These are phyloP conservation scores for Vicia faba DNA, from an alignment of 306 rosid species.

Conservation along the genomic window DNA sequence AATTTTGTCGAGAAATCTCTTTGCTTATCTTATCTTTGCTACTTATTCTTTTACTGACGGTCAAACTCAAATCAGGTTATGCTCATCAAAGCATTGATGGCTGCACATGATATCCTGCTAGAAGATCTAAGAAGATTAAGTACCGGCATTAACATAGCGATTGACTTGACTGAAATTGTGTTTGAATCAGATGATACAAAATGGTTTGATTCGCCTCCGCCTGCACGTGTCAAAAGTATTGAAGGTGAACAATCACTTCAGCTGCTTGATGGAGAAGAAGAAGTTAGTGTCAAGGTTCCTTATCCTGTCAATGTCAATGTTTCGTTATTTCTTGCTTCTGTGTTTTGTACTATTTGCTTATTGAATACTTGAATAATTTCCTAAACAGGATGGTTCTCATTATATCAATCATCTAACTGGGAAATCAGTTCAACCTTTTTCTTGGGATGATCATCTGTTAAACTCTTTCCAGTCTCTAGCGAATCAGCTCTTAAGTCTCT, in stretches of 20 bases:
- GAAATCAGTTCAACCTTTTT: slow-evolving; percentile 48
- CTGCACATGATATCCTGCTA: slow-evolving; percentile 75
- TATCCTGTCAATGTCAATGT: slow-evolving; percentile 32
- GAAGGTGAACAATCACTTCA: slow-evolving; percentile 48
- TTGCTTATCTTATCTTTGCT: slow-evolving; percentile 15
- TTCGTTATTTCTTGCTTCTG: slow-evolving; percentile 24
- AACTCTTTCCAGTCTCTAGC: slow-evolving; percentile 60
- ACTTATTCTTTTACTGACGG: slow-evolving; percentile 26
- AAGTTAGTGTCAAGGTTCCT: slow-evolving; percentile 58
- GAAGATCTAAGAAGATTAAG: slow-evolving; percentile 79
- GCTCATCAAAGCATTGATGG: slow-evolving; percentile 69
- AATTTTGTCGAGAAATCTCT: slow-evolving; percentile 21
- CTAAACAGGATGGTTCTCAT: slow-evolving; percentile 53
- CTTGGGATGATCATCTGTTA: slow-evolving; percentile 54
- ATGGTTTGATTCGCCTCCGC: slow-evolving; percentile 47
- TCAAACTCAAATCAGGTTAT: slow-evolving; percentile 48
- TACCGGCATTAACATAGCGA: slow-evolving; percentile 59
- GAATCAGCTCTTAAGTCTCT: slow-evolving; percentile 65
- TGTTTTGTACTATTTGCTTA: slow-evolving; percentile 20
- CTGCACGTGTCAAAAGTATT: slow-evolving; percentile 38
- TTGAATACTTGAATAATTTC: slow-evolving; percentile 11
- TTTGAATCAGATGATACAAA: slow-evolving; percentile 64
- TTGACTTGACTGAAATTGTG: slow-evolving; percentile 75
- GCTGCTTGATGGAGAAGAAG: slow-evolving; percentile 51
- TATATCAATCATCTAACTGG: slow-evolving; percentile 42